A percentile compares a stretch with the other conserved stretches of the same genome.
Conservation (phyloP, 1,284 basidiomycete species). For the Vanrija pseudolonga region DNA sequence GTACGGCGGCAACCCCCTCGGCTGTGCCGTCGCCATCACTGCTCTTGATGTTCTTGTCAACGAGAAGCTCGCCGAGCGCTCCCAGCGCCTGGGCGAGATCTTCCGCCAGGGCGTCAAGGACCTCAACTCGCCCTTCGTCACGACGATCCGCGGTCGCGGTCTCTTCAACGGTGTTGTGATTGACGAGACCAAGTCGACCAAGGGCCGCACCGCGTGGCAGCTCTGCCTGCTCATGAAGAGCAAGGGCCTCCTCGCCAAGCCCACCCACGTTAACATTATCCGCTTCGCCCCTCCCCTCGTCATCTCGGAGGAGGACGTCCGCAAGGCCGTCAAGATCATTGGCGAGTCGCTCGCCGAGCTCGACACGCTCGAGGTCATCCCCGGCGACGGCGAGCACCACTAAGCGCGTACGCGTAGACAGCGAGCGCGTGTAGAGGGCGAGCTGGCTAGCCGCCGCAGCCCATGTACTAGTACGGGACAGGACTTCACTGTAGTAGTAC, state of each 20-base stretch:
- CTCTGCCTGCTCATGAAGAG: conserved; percentile 89
- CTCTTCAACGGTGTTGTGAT: conserved; percentile 93
- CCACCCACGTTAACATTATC: conserved; percentile 75
- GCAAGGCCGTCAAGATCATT: conserved; percentile 72
- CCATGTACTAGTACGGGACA: no score
- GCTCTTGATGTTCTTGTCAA: conserved; percentile 83
- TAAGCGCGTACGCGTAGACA: neutral
- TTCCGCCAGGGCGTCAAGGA: conserved; percentile 69
- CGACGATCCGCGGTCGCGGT: conserved; percentile 75
- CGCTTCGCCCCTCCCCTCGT: conserved; percentile 94
- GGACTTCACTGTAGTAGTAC: no score
- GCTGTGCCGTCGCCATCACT: conserved; percentile 88
- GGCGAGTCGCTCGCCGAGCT: conserved; percentile 72
- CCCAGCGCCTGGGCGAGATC: conserved; percentile 69
- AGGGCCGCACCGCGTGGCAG: conserved; percentile 88
- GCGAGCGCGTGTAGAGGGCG: no score
- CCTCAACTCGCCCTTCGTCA: conserved; percentile 67
- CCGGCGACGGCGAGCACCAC: conserved; percentile 56
- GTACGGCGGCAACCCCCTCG: conserved; percentile 91
- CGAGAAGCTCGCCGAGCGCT: conserved; percentile 76
- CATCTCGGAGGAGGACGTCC: conserved; percentile 78
- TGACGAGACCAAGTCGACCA: conserved; percentile 71
- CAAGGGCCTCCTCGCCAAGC: conserved; percentile 76
- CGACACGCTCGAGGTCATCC: conserved; percentile 66
- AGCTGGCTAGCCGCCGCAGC: no score